Base-by-base conservation (phyloP, 2,329 filamentous ascomycete species). In the Verticillium albo-atrum region DNA sequence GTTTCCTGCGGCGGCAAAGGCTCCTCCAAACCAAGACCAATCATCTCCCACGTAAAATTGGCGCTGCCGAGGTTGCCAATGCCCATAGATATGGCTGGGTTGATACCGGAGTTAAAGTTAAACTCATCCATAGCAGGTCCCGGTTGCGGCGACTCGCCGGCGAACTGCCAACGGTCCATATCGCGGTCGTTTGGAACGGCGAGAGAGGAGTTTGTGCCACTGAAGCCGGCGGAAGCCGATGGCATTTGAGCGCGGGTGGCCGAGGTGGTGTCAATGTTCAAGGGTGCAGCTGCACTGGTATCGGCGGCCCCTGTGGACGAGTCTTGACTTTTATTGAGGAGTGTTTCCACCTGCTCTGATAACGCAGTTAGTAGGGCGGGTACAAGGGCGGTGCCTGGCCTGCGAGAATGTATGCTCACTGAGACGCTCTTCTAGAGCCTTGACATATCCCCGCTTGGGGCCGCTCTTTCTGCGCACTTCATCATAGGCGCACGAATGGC, bases 401-500 rank as follows among this genome's bases (percentile, higher is more conserved):
- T 7, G n/a, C 42, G 42, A 47, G 20, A 23, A 23, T 23, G 23
- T 58, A 12, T 35, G 62, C 89, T 78, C 82, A 96, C 92, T 93
- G 70, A 99, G 77, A 72, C 95, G 86, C 72, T 96, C 93, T 75
- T 98, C 95, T 66, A 98, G 77, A 61, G 92, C 89, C 79, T 97
- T 97, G 62, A 97, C 93, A 72, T 97, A 97, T 67, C 93, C 93
- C 71, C 93, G 84, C 79, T 97, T 97, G 2, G 93, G 93, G 3
- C 93, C 93, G 72, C 92, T 96, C 84, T 97, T 97, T 77, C 92
- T 91, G 71, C 93, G 86, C 67, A 94, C 89, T 77, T 97, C 92
- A 71, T 97, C 92, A 71, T 97, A 97, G 62, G 90, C 88, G 77
- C 93, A 97, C 58, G 89, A 85, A 74, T 97, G 93, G 51, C 90